These are phyloP conservation scores for Tagetes erecta DNA, from an alignment of 129 eudicot genomes.

Conservation along the genomic window DNA sequence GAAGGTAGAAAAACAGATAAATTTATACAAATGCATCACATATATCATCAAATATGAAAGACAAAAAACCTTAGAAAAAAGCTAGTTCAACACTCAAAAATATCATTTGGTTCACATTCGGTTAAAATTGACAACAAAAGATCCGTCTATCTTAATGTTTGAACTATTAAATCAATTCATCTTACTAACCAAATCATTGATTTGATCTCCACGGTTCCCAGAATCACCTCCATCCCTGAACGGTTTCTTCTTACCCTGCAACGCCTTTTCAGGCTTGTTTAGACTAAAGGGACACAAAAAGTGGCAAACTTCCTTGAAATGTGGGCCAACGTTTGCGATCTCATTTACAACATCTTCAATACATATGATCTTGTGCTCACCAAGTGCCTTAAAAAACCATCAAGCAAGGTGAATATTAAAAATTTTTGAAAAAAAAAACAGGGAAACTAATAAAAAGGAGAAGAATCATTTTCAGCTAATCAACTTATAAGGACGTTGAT, in stretches of 20 bases:
- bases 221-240: constrained; percentile 73
- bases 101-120: not conserved
- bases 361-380: constrained; percentile 62
- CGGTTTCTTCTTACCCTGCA: constrained; percentile 67
- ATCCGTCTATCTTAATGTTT: not conserved
- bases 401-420: not conserved
- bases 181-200: constrained; percentile 68
- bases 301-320: constrained; percentile 60
- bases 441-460: not conserved
- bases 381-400: constrained; percentile 52
- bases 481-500: no score
- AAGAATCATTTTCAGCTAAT: no score
- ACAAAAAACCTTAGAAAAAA: no score
- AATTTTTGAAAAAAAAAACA: not conserved
- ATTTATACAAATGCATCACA: no score
- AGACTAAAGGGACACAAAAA: constrained; percentile 68
- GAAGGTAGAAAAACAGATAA: no score
- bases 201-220: constrained; percentile 67
- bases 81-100: not conserved
- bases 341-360: constrained; percentile 79
- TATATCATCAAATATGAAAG: no score
- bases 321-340: constrained; percentile 62
- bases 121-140: not conserved
- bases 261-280: constrained; percentile 63
- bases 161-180: constrained; percentile 49